phyloP scores from a whole-genome alignment of 2,329 filamentous ascomycete species.

The Tympanopsis confertula region DNA sequence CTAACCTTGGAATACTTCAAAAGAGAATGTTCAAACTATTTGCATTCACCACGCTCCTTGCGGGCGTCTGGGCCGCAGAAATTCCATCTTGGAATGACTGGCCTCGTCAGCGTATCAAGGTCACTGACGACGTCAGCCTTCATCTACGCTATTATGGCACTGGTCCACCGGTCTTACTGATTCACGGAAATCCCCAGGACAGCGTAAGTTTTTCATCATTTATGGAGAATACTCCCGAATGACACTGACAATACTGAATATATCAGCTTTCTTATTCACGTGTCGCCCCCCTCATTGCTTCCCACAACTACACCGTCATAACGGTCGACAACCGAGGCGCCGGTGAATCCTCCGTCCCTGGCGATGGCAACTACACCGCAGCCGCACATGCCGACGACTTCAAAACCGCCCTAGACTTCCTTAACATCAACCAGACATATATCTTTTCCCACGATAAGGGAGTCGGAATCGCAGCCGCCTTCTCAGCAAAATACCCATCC shows the following conservation, averaged over 20 bases:
- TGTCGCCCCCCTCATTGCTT: constrained; percentile 23
- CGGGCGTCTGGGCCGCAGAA: too few relatives aligned
- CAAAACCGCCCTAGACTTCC: constrained; percentile 25
- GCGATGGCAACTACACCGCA: constrained; percentile 25
- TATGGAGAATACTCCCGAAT: background rate
- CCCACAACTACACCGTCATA: constrained; percentile 28
- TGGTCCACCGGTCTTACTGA: constrained; percentile 24
- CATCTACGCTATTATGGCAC: constrained; percentile 27
- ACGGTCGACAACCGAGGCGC: constrained; percentile 27
- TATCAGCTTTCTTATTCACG: constrained; percentile 15
- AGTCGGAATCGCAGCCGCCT: constrained; percentile 24
- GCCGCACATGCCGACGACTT: constrained; percentile 23
- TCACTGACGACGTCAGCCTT: constrained; percentile 22
- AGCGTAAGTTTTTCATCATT: constrained; percentile 26
- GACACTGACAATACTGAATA: background rate
- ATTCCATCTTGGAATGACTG: too few relatives aligned
- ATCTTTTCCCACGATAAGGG: constrained; percentile 34
- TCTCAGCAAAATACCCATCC: constrained; percentile 21
- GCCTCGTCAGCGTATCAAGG: constrained; percentile 8
- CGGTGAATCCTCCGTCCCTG: constrained; percentile 25
- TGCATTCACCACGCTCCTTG: too few relatives aligned
- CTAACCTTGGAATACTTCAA: too few relatives aligned
- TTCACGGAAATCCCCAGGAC: constrained; percentile 27
- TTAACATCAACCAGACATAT: constrained; percentile 26
- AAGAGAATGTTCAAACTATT: too few relatives aligned